These are phyloP conservation scores for Lipomyces sp. DNA, from an alignment of 805 yeast genomes.

Conservation along the genomic window DNA sequence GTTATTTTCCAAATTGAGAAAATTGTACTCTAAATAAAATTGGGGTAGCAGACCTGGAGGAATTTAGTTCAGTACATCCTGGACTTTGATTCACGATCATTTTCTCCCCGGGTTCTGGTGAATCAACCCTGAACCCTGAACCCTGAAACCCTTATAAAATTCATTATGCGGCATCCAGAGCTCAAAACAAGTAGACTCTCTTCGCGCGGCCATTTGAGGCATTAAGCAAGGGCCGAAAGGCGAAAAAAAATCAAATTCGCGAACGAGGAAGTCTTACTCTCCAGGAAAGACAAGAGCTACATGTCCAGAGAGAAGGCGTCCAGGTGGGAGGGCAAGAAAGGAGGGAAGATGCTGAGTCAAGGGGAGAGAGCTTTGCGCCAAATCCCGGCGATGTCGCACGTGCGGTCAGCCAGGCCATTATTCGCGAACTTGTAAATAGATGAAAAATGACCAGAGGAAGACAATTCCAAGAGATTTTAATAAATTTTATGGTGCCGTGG, in stretches of 20 bases:
- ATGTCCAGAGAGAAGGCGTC: background rate
- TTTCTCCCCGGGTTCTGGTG: too few relatives aligned
- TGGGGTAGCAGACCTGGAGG: too few relatives aligned
- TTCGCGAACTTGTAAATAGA: background rate
- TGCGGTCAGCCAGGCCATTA: conserved; percentile 3
- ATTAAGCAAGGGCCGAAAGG: conserved; percentile 2
- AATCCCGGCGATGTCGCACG: background rate
- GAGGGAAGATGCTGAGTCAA: background rate
- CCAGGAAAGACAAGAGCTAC: background rate
- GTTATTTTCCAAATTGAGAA: too few relatives aligned
- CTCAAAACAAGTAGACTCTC: background rate
- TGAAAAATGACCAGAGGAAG: background rate
- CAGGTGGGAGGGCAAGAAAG: background rate
- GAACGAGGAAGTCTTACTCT: conserved; percentile 3
- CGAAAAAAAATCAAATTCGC: background rate
- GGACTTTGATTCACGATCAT: too few relatives aligned
- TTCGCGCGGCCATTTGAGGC: background rate
- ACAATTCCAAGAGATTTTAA: background rate
- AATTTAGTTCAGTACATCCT: too few relatives aligned
- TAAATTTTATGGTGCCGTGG: background rate
- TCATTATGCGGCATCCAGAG: too few relatives aligned
- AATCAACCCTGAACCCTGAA: too few relatives aligned
- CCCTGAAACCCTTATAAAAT: too few relatives aligned
- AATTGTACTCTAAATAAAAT: too few relatives aligned
- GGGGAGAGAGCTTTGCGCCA: background rate